Base-by-base conservation (phyloP, 2,329 filamentous ascomycete species). In the Exophiala mesophila region DNA sequence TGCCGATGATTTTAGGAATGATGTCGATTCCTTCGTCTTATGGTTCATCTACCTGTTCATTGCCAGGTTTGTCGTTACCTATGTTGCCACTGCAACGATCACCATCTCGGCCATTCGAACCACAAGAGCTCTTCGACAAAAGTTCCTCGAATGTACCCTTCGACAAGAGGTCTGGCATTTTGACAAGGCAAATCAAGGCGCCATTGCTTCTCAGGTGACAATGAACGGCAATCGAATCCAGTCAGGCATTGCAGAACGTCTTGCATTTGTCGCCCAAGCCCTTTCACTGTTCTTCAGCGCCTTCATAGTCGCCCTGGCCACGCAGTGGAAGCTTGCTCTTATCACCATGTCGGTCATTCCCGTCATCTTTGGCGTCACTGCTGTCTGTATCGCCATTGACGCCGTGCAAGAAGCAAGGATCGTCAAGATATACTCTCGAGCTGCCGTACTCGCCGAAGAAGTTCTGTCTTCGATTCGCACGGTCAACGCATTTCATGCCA, bases 381-480 rank as follows among this genome's bases (percentile, higher is more conserved):
- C 41, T 4, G 38, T 54, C n/a, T 57, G 55, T 20, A 47, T 60
- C 6, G 38, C 36, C 4, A 47, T 59, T 17, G 55, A 58, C 34
- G 54, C 54, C 4, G 20, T 32, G 10, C 34, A 43, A 24, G 49
- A 49, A 32, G 50, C 53, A 3, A 45, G 51, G 9, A 52, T 58
- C 8, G 50, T 59, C 12, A 46, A 57, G 1, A 62, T 71, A n/a
- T 69, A 67, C 44, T 67, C 67, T 5, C 60, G 63, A 43, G 71
- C 68, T 3, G 67, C 64, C 1, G 59, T 63, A 5, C 57, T 76
- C 3, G 72, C 72, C 1, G 69, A 76, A 55, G 73, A 76, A 44
- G 68, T 71, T 0, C 62, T 76, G 28, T 64, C 64, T 5, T 72
- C 69, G 0, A 69, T 76, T 45, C 63, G 67, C 2, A 76, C 70